A percentile compares a stretch with the other conserved stretches of the same genome.
Conservation (phyloP, 2,329 filamentous ascomycete species). For the Polychaeton citri region DNA sequence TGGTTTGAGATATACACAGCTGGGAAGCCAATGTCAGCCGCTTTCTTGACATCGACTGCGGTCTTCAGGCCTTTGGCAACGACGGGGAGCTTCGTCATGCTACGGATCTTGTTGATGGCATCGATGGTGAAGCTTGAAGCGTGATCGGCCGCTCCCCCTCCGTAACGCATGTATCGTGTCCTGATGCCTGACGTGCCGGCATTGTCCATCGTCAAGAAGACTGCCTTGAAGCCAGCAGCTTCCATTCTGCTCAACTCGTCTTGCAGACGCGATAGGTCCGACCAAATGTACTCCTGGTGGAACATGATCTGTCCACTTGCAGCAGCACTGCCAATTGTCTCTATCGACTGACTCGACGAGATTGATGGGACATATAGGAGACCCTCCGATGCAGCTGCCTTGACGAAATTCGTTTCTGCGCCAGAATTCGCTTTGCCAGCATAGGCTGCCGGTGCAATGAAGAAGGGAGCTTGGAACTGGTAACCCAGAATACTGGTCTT, state of each 20-base stretch:
- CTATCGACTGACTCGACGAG: conserved; percentile 20
- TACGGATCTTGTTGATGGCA: conserved; percentile 21
- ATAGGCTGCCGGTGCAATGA: conserved; percentile 84
- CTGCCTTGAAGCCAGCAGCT: conserved; percentile 24
- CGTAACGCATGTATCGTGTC: conserved; percentile 22
- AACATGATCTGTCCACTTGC: conserved; percentile 23
- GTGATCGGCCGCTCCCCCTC: conserved; percentile 17
- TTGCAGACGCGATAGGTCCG: conserved; percentile 18
- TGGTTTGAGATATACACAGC: conserved; percentile 30
- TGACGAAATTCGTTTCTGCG: conserved; percentile 48
- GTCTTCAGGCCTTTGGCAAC: conserved; percentile 29
- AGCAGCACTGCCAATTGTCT: conserved; percentile 20
- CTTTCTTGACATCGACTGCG: conserved; percentile 25
- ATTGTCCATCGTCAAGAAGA: conserved; percentile 28
- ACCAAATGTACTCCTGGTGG: conserved; percentile 28
- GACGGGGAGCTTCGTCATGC: conserved; percentile 25
- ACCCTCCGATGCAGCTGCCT: conserved; percentile 34
- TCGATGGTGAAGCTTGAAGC: conserved; percentile 23
- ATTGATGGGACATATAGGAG: conserved; percentile 38
- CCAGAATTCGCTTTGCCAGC: conserved; percentile 85
- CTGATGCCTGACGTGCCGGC: conserved; percentile 21
- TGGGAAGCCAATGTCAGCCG: conserved; percentile 22
- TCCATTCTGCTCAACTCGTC: conserved; percentile 21
- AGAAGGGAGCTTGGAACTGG: conserved; percentile 72
- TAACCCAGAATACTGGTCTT: conserved; percentile 79